A percentile compares a stretch with the other conserved stretches of the same genome.
Evolutionary conservation across 768 basidiomycete genomes (phyloP).

Genomic region (Lentinula sp.): DNA sequence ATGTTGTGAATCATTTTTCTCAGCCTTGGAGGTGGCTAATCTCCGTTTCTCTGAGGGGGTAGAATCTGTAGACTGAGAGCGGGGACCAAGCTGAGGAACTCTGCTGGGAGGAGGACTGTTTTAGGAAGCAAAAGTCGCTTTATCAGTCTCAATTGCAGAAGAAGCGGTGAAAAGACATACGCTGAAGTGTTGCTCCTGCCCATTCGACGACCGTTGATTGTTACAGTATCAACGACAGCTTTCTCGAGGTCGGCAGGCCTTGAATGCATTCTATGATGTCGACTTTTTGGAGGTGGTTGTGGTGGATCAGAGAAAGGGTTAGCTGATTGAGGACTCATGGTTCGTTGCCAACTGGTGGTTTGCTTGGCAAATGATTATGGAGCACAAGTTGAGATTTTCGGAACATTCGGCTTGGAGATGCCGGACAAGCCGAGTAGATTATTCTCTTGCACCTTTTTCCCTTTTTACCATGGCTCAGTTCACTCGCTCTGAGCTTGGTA

Average conservation of each 20-base stretch:
- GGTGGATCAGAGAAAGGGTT: constrained; percentile 10
- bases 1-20: constrained; percentile 80
- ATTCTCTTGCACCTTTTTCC: neutral
- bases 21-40: constrained; percentile 36
- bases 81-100: constrained; percentile 28
- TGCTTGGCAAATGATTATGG: constrained; percentile 1
- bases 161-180: constrained; percentile 28
- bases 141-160: constrained; percentile 8
- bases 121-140: neutral
- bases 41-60: constrained; percentile 26
- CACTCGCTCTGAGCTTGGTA: constrained; percentile 49
- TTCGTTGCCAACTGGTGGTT: neutral
- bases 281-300: constrained; percentile 26
- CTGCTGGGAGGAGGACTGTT: constrained; percentile 14
- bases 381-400: neutral
- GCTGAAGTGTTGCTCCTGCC: constrained; percentile 53
- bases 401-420: neutral
- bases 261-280: constrained; percentile 17
- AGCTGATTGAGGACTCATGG: neutral
- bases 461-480: constrained; percentile 14
- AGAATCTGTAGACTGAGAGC: constrained; percentile 45
- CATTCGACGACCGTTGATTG: constrained; percentile 44
- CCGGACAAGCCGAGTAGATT: neutral
- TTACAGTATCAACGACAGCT: constrained; percentile 65
- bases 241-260: constrained; percentile 36